Conservation (phyloP, 371 early-diverging fungal species). For the Mortierella sp. region DNA sequence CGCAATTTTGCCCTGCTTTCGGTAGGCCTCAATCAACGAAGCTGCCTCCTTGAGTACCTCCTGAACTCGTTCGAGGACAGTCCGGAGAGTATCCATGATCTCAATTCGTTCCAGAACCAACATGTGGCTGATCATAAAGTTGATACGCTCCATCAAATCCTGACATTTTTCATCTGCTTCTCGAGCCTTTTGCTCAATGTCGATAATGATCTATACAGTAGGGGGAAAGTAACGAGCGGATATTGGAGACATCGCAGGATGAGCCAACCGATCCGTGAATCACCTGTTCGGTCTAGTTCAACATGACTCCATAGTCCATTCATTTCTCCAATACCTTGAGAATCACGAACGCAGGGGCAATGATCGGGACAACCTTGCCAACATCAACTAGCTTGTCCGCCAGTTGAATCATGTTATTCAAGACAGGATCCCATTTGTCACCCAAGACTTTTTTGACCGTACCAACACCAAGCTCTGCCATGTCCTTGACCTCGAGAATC, state of each 20-base stretch:
- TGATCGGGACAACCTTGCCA: constrained; percentile 53
- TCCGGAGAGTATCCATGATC: constrained; percentile 23
- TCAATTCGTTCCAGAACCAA: constrained; percentile 42
- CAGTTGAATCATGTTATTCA: constrained; percentile 23
- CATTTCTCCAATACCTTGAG: constrained; percentile 29
- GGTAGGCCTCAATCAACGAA: constrained; percentile 52
- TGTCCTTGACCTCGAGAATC: constrained; percentile 3
- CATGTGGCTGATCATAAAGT: constrained; percentile 55
- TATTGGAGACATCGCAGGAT: not conserved
- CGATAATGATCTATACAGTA: constrained; percentile 56
- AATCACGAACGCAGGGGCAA: constrained; percentile 53
- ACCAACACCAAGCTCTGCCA: constrained; percentile 1
- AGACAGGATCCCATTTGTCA: constrained; percentile 5
- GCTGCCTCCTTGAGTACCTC: constrained; percentile 49
- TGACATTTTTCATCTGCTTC: constrained; percentile 56
- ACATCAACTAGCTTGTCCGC: constrained; percentile 42
- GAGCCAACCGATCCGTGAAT: not conserved
- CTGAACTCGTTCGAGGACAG: constrained; percentile 45
- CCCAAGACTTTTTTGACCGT: constrained; percentile 4
- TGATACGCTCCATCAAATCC: constrained; percentile 57
- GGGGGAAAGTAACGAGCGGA: not conserved
- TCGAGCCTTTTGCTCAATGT: constrained; percentile 53
- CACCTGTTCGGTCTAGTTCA: too few species aligned
- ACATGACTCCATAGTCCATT: too few species aligned
- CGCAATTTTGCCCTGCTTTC: constrained; percentile 52